A percentile compares a stretch with the other conserved stretches of the same genome.
Evolutionary conservation across 768 basidiomycete species (phyloP).

Genomic region (Lactarius hatsudake): DNA sequence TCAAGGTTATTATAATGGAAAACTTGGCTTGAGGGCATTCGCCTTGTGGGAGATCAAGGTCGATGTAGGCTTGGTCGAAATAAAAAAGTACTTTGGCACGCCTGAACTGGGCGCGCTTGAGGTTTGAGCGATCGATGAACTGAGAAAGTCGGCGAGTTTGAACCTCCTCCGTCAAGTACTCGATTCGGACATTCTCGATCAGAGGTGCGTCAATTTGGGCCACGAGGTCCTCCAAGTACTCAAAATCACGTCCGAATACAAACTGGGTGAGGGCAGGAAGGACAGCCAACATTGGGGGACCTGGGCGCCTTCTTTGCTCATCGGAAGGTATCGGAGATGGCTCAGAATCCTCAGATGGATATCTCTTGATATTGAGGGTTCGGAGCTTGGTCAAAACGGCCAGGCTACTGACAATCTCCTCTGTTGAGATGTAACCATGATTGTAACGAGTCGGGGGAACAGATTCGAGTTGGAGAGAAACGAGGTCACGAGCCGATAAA

Average conservation of each 20-base stretch:
- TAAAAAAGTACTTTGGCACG: neutral
- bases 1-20: neutral
- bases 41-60: neutral
- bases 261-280: neutral
- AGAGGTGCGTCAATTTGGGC: neutral
- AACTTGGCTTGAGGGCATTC: neutral
- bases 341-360: too few relatives aligned
- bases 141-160: neutral
- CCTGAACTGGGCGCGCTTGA: neutral
- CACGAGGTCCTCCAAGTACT: neutral
- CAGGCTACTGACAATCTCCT: neutral
- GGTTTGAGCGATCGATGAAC: neutral
- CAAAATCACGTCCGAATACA: neutral
- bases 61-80: neutral
- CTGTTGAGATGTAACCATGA: neutral
- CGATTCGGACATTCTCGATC: neutral
- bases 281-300: neutral
- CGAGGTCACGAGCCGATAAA: neutral
- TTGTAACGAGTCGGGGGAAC: neutral
- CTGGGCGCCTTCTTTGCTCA: neutral
- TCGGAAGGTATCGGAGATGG: neutral
- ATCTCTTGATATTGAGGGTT: neutral
- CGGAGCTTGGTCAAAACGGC: neutral
- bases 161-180: neutral
- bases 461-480: neutral